Base-by-base conservation (phyloP, 2,329 filamentous ascomycete species). In the Aspergillus sp. region DNA sequence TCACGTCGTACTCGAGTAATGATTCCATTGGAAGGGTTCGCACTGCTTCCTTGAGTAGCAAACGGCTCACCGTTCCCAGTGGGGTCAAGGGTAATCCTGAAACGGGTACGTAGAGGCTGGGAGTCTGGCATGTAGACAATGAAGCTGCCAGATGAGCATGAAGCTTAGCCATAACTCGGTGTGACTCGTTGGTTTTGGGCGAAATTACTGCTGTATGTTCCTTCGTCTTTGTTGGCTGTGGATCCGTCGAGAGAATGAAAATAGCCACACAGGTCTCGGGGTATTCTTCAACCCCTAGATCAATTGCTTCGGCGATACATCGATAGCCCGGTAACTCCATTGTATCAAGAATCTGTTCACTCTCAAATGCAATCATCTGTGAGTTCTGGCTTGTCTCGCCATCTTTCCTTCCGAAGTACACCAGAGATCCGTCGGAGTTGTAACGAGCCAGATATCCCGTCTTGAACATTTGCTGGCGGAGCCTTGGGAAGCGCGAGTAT, bases 401-500 rank as follows among this genome's bases (percentile, higher is more conserved):
- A 11, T 62, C 63, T 58, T 73, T 76, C 24, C 66, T 63, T 17
- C 74, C 73, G 6, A 75, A 35, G 55, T 71, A 73, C 1, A 67
- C 64, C 7, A 75, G 56, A 2, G 68, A 67, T 3, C 74, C 74
- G 54, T 76, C 66, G 1, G 68, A 62, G 19, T 76, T 73, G 59
- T 73, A 75, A 12, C 68, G 69, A n/a, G 70, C 72, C 19, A 77
- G 58, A 49, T 76, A 71, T 3, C 75, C 74, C 1, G 75, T 76
- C 60, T 72, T 75, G 62, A 75, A 74, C 27, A 74, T 58, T 15
- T 50, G 47, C 6, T 49, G 24, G 2, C 35, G 41, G 4, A 24
- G n/a, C 21, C 46, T 17, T 43, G 33, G 15, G 60, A 33, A 52
- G 6, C 39, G 47, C 6, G 40, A 45, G 31, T 45, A 46, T 31